A percentile compares a stretch with the other conserved stretches of the same genome.
These are phyloP conservation scores for Fraxinus baroniana DNA, from an alignment of 305 asterid species.

Conservation along the genomic window DNA sequence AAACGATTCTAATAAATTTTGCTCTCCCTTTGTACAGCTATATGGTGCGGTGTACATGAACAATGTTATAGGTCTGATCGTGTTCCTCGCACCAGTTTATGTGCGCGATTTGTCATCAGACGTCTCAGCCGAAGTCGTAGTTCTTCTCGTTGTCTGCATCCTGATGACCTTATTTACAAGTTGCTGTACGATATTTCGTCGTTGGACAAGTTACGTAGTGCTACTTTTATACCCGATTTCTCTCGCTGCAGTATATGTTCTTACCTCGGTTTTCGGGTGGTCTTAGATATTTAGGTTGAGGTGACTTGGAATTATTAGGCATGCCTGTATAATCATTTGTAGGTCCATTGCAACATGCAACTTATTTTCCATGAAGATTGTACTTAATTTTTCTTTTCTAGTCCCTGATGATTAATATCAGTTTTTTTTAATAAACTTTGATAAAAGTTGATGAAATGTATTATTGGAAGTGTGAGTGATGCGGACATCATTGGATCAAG, in stretches of 20 bases:
- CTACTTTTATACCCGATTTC: constrained; percentile 44
- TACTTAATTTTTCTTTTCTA: neutral
- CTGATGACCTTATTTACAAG: constrained; percentile 38
- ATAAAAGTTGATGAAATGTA: too few species aligned
- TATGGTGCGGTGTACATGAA: constrained; percentile 53
- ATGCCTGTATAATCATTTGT: neutral
- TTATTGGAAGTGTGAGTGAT: too few species aligned
- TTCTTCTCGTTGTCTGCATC: constrained; percentile 38
- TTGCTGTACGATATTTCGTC: constrained; percentile 38
- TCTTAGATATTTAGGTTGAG: constrained; percentile 10
- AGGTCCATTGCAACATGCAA: neutral
- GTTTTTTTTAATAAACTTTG: too few species aligned
- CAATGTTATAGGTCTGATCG: constrained; percentile 44
- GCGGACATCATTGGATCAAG: too few species aligned
- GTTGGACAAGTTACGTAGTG: constrained; percentile 47
- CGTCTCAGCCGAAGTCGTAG: constrained; percentile 35
- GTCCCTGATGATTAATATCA: too few species aligned
- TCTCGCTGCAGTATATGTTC: constrained; percentile 36
- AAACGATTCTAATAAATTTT: neutral
- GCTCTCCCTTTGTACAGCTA: constrained; percentile 29
- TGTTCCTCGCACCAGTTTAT: constrained; percentile 45
- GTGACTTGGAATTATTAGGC: neutral
- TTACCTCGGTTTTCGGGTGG: constrained; percentile 38
- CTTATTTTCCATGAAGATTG: neutral
- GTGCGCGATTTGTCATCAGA: constrained; percentile 30